Evolutionary conservation across 768 basidiomycete genomes (phyloP).

Genomic region (Holtermannia corniformis): DNA sequence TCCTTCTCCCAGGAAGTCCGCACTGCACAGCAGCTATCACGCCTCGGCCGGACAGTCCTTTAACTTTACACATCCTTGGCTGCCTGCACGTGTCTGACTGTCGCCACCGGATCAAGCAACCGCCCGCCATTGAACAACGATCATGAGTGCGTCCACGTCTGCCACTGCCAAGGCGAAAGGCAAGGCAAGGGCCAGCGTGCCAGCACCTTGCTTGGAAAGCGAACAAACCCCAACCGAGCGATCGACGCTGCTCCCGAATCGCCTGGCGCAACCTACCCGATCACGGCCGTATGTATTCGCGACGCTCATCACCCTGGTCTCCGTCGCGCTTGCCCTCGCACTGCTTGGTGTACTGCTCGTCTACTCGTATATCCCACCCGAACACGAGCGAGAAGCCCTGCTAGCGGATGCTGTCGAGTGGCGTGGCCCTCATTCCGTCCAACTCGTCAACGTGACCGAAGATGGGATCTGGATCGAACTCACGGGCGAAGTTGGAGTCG

Average conservation of each 20-base stretch:
- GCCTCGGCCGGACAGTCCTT: too few species aligned
- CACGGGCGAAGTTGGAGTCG: conserved; percentile 27
- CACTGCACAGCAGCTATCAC: too few species aligned
- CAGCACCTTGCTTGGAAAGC: neutral
- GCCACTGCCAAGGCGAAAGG: neutral
- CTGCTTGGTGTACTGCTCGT: conserved; percentile 26
- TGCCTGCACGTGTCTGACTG: too few species aligned
- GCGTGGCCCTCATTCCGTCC: conserved; percentile 21
- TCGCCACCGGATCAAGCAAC: too few species aligned
- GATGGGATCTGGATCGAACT: conserved; percentile 30
- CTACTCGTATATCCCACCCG: conserved; percentile 28
- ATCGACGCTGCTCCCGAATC: neutral
- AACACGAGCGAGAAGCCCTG: conserved; percentile 20
- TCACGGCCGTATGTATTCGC: conserved; percentile 13
- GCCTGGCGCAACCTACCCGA: neutral
- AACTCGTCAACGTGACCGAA: conserved; percentile 34
- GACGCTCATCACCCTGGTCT: conserved; percentile 12
- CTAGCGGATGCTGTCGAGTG: conserved; percentile 26
- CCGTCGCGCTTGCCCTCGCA: conserved; percentile 14
- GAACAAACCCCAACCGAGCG: neutral
- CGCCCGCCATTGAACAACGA: too few species aligned
- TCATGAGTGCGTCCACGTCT: too few species aligned
- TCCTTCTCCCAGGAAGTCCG: too few species aligned
- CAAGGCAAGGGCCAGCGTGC: neutral
- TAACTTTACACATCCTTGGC: too few species aligned